Base-by-base conservation (phyloP, 495 filamentous ascomycete species). In the Annulohypoxylon moriforme region DNA sequence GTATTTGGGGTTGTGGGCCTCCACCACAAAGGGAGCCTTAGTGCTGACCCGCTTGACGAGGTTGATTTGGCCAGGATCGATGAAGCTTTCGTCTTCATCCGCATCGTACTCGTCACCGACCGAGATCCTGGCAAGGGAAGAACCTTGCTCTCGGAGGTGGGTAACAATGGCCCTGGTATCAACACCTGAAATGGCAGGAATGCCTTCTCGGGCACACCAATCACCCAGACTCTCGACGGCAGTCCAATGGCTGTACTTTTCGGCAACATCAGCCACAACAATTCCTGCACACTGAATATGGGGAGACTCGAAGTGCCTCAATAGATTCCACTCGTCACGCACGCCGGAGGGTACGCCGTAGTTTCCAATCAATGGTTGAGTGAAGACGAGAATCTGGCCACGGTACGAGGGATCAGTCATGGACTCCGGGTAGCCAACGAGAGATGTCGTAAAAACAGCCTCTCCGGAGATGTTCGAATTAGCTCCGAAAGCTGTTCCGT, bases 321-420 rank as follows among this genome's bases (percentile, higher is more conserved):
- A 83, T 61, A 96, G 85, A 68, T 92, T 92, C 80, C 88, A 88
- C 78, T 91, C 80, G 77, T 96, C 93, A 55, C 93, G 89, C 75
- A 86, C 86, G 33, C 84, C 86, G 13, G 92, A 93, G 2, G 94
- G 94, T 1, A 97, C 94, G 74, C 96, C 96, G 77, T 99, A 99
- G 85, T 99, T 99, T 71, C 96, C 96, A 80, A 99, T 97, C 69
- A 99, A 84, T n/a, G 96, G 96, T 79, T 97, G 93, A 60, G 96
- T 99, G 86, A 99, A 97, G 76, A 98, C 95, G 74, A 97, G 85
- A 64, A 98, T 98, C 84, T 99, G 96, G 47, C 96, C 96, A 72
- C 96, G 94, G 86, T 99, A 99, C 31, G 96, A 98, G 40, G 96
- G 96, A 76, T 98, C 96, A 77, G 96, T 98, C 89, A 99, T 89